These are phyloP conservation scores for Diaporthe helianthi DNA, from an alignment of 2,329 filamentous ascomycete species.

Conservation along the genomic window DNA sequence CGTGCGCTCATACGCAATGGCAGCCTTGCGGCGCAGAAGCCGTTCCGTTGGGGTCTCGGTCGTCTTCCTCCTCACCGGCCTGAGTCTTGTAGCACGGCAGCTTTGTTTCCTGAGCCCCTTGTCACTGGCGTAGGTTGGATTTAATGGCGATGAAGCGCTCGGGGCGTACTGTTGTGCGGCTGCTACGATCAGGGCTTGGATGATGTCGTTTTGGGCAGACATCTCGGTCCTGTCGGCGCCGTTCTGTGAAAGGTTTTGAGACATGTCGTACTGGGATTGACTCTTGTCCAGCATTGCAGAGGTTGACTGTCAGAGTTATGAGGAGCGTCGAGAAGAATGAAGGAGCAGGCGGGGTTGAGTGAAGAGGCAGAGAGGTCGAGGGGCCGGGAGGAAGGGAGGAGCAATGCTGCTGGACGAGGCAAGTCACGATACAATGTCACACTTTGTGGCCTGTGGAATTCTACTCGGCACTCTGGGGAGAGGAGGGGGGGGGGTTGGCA, in stretches of 20 bases:
- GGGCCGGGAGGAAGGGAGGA: conserved; percentile 23
- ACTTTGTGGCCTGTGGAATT: conserved; percentile 22
- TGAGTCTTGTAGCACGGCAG: conserved; percentile 20
- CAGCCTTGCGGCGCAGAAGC: conserved; percentile 32
- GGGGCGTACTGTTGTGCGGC: conserved; percentile 32
- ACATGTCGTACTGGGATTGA: conserved; percentile 25
- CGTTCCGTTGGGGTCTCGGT: conserved; percentile 28
- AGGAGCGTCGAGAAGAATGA: not conserved
- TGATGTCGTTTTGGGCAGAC: conserved; percentile 23
- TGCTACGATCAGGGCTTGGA: conserved; percentile 28
- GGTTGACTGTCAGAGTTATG: not conserved
- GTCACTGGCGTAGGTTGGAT: conserved; percentile 29
- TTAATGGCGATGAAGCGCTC: conserved; percentile 31
- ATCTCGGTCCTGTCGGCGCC: not conserved
- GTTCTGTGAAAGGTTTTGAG: conserved; percentile 14
- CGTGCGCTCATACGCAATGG: conserved; percentile 27
- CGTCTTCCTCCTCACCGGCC: conserved; percentile 28
- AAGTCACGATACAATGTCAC: conserved; percentile 29
- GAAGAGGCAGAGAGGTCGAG: conserved; percentile 11
- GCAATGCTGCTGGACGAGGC: conserved; percentile 20
- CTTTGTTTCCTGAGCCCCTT: conserved; percentile 13
- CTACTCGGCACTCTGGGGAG: too few species aligned
- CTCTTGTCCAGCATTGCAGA: conserved; percentile 6
- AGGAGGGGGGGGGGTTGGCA: conserved; percentile 8
- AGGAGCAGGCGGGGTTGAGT: not conserved